Percentiles rank a stretch among this genome's conserved stretches.
Evolutionary conservation across 345 rosid genomes (phyloP).

Genomic region (Abelmoschus esculentus): DNA sequence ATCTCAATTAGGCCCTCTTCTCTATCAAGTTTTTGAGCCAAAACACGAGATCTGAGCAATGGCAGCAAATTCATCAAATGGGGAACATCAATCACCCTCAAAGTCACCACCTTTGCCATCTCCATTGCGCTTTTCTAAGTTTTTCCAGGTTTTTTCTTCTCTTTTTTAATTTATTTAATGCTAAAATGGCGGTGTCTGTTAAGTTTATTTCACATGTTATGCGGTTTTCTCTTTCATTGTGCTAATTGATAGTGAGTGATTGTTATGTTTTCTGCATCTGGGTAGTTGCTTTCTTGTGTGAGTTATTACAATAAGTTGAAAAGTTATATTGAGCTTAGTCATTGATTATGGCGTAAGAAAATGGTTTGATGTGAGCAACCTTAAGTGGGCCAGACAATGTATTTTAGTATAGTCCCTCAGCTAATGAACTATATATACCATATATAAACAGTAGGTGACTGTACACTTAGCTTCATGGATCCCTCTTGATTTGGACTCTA

Average conservation of each 20-base stretch:
- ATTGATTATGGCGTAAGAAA: not conserved
- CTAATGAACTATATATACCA: not conserved
- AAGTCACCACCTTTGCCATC: conserved; percentile 90
- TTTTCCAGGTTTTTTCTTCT: conserved; percentile 51
- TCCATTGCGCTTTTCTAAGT: conserved; percentile 74
- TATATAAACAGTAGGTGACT: not conserved
- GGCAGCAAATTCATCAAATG: conserved; percentile 46
- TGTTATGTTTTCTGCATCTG: conserved; percentile 1
- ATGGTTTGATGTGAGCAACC: not conserved
- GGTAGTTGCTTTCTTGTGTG: not conserved
- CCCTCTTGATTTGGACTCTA: not conserved
- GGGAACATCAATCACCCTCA: conserved; percentile 40
- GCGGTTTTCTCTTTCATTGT: not conserved
- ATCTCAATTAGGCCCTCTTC: conserved; percentile 1
- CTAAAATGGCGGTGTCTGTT: not conserved
- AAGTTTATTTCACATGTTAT: not conserved
- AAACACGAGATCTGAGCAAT: conserved; percentile 34
- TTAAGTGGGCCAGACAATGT: not conserved
- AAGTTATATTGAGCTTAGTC: not conserved
- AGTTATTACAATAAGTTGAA: not conserved
- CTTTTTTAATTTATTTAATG: not conserved
- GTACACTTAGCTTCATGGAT: conserved; percentile 5
- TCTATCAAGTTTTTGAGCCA: conserved; percentile 1
- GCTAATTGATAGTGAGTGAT: not conserved
- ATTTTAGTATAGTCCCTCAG: not conserved